A percentile compares a stretch with the other conserved stretches of the same genome.
These are phyloP conservation scores for Harringtonia lauricola DNA, from an alignment of 2,329 filamentous ascomycete species.

Conservation along the genomic window DNA sequence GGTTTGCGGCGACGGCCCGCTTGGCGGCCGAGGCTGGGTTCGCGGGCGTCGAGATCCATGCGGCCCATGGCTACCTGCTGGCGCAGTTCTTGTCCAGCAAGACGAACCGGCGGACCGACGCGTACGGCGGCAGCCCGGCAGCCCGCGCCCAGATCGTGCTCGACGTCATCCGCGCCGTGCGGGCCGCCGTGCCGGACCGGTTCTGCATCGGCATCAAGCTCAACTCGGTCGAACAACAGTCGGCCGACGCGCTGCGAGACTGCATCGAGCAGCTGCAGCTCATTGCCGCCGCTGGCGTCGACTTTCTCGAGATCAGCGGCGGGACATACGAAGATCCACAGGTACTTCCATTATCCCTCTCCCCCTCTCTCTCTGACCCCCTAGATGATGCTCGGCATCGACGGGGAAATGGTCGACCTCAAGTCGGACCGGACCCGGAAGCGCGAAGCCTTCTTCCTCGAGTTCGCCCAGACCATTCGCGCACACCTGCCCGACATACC, in stretches of 20 bases:
- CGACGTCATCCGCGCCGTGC: conserved; percentile 4
- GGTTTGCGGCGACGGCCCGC: conserved; percentile 41
- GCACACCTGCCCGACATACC: conserved; percentile 29
- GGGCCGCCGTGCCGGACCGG: conserved; percentile 16
- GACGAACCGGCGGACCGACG: conserved; percentile 40
- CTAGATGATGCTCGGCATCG: too few species aligned
- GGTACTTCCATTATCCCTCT: too few species aligned
- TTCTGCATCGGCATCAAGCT: conserved; percentile 45
- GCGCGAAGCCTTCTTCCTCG: conserved; percentile 58
- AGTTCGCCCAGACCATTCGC: conserved; percentile 47
- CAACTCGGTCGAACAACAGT: conserved; percentile 48
- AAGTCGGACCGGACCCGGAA: conserved; percentile 35
- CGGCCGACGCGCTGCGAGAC: conserved; percentile 31
- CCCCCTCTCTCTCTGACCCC: too few species aligned
- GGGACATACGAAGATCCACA: conserved; percentile 45
- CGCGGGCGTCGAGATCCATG: conserved; percentile 33
- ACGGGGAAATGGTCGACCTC: too few species aligned
- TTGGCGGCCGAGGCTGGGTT: conserved; percentile 34
- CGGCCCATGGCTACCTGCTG: conserved; percentile 46
- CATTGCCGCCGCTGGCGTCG: conserved; percentile 39
- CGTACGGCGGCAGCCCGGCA: conserved; percentile 30
- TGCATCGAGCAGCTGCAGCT: conserved; percentile 46
- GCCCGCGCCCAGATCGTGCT: conserved; percentile 29
- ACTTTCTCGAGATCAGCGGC: conserved; percentile 59
- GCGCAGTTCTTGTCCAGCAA: conserved; percentile 41